phyloP scores from a whole-genome alignment of 768 basidiomycete species.

The Xerocomus brunneocitrinus region DNA sequence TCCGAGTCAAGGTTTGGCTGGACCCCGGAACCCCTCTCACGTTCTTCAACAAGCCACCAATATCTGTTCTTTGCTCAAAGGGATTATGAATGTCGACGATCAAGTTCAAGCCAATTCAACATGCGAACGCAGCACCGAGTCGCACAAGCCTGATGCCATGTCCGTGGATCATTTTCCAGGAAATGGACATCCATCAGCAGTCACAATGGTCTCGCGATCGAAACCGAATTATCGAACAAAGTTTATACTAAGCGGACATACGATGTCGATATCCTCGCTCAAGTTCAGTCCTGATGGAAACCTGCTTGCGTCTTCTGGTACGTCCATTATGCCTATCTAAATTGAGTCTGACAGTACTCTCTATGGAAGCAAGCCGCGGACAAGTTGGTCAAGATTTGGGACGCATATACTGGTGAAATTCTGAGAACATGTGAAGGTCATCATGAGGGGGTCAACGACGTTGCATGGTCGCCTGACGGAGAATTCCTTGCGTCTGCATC shows the following conservation, averaged over 20 bases:
- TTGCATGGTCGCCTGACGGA: conserved; percentile 84
- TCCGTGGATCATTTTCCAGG: conserved; percentile 4
- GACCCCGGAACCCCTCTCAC: conserved; percentile 8
- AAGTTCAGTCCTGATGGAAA: conserved; percentile 87
- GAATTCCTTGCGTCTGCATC: conserved; percentile 87
- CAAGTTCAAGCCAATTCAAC: not conserved
- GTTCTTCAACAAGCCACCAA: too few species aligned
- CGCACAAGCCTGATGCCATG: conserved; percentile 10
- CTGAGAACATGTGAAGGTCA: conserved; percentile 72
- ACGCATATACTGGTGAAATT: conserved; percentile 66
- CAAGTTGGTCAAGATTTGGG: conserved; percentile 79
- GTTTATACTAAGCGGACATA: conserved; percentile 77
- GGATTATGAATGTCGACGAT: conserved; percentile 16
- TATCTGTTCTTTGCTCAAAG: not conserved
- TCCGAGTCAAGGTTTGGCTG: conserved; percentile 1
- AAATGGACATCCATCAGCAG: not conserved
- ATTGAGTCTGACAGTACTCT: conserved; percentile 20
- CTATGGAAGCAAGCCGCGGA: conserved; percentile 67
- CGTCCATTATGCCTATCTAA: conserved; percentile 24
- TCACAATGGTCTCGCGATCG: conserved; percentile 1
- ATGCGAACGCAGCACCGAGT: conserved; percentile 1
- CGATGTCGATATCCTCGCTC: conserved; percentile 73
- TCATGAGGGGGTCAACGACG: conserved; percentile 79
- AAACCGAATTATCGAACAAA: conserved; percentile 54
- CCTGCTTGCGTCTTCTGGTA: conserved; percentile 81